These are phyloP conservation scores for Daucus carota DNA, from an alignment of 129 eudicot genomes.

Conservation along the genomic window DNA sequence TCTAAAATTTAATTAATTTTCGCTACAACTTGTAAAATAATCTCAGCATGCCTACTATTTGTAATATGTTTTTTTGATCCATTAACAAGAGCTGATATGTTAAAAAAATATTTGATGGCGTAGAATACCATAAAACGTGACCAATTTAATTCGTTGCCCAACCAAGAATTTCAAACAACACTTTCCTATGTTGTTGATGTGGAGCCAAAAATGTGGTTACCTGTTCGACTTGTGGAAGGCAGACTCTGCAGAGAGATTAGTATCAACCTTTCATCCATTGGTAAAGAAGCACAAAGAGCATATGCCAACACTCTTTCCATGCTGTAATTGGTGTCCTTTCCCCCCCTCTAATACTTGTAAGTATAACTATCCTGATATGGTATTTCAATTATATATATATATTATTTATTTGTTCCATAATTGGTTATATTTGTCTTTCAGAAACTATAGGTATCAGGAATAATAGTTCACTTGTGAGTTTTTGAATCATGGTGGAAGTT, in stretches of 20 bases:
- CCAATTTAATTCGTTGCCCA: conserved; percentile 13
- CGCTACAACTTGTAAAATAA: background rate
- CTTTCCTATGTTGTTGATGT: conserved; percentile 63
- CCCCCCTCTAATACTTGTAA: background rate
- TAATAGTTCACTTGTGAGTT: background rate
- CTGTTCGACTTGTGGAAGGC: conserved; percentile 80
- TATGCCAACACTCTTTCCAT: conserved; percentile 7
- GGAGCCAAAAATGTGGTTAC: conserved; percentile 79
- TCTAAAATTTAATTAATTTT: too few species aligned
- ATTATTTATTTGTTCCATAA: background rate
- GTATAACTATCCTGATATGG: background rate
- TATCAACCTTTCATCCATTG: conserved; percentile 57
- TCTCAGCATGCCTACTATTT: background rate
- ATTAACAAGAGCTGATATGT: conserved; percentile 10
- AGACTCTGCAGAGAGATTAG: conserved; percentile 60
- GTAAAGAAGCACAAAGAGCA: conserved; percentile 41
- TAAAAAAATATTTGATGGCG: conserved; percentile 4
- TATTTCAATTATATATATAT: background rate
- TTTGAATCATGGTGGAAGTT: background rate
- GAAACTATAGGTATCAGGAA: background rate
- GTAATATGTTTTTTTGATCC: background rate
- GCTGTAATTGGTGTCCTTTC: conserved; percentile 1
- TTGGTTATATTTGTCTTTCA: background rate
- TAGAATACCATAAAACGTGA: conserved; percentile 22
- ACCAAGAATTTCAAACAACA: conserved; percentile 37